These are phyloP conservation scores for Calonectria naviculata DNA, from an alignment of 2,329 filamentous ascomycete species.

Conservation along the genomic window DNA sequence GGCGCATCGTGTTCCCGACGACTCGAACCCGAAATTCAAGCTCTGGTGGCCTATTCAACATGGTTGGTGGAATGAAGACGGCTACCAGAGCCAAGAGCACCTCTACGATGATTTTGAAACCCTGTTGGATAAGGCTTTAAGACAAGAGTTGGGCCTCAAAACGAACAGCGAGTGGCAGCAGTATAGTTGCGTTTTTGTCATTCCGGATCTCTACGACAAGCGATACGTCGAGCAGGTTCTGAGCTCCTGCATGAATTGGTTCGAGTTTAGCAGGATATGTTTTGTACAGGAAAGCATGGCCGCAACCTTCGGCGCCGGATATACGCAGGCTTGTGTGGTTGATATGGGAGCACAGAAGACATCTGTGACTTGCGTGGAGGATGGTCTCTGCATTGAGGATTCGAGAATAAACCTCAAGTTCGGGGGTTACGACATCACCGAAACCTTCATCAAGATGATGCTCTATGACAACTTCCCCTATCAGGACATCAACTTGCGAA, in stretches of 20 bases:
- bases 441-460: constrained; percentile 98
- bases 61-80: constrained; percentile 90
- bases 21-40: constrained; percentile 89
- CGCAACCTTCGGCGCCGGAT: constrained; percentile 94
- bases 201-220: constrained; percentile 97
- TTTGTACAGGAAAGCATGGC: constrained; percentile 98
- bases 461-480: constrained; percentile 97
- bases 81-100: constrained; percentile 83
- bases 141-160: constrained; percentile 82
- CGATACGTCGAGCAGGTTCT: constrained; percentile 87
- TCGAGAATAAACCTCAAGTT: constrained; percentile 96
- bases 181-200: constrained; percentile 97
- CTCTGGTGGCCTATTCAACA: constrained; percentile 91
- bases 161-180: constrained; percentile 85
- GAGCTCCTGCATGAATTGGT: constrained; percentile 87
- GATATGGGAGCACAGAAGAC: constrained; percentile 98
- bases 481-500: constrained; percentile 88
- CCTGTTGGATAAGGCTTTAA: constrained; percentile 87
- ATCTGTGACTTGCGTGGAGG: constrained; percentile 95
- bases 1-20: constrained; percentile 88
- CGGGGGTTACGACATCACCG: constrained; percentile 91
- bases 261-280: constrained; percentile 88
- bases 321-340: constrained; percentile 93
- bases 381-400: constrained; percentile 94
- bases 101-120: constrained; percentile 89